Base-by-base conservation (phyloP, 345 rosid species). In the Erucastrum elatum region DNA sequence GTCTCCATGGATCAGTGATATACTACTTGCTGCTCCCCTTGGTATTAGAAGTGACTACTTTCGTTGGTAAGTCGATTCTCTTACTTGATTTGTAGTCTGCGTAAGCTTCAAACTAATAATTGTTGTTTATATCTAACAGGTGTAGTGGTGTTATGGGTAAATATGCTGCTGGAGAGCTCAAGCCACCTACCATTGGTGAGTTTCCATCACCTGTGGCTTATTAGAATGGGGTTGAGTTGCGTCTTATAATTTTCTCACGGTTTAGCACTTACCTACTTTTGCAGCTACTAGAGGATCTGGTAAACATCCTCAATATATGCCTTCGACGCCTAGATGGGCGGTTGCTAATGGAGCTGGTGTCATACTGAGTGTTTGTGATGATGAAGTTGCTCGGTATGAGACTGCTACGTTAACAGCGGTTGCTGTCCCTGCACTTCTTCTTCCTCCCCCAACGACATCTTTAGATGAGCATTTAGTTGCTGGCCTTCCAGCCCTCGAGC, bases 271-370 rank as follows among this genome's bases (percentile, higher is more conserved):
- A 39, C 74, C 58, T 71, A 2, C 60, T 71, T 66, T 72, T 89
- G 90, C 93, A 79, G 87, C 94, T 82, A 86, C 97, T 69, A 92
- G 94, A 34, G 97, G 97, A 82, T 91, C 97, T 78, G 98, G 98
- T 77, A 94, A 94, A 84, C 97, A 94, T 84, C 98, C 98, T 75
- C 97, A 94, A 77, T 90, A 92, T 76, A 84, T 94, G 88, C 95
- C 88, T 56, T 88, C 98, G 7, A 89, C 97, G 13, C 98, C 98
- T 41, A 86, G 97, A 77, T 94, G 98, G 98, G 98, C 98, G 17
- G 97, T 94, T 77, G 98, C 98, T 60, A 94, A 94, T 83, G 97
- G 98, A 76, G 98, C 98, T 29, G 98, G 98, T 79, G 97, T 94
- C 21, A 94, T 94, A 70, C 80, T 94, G 75, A 94, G 98, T 64